Evolutionary conservation across 352 stramenopile species (phyloP).

Genomic region (Pythium rhizo-oryzae): DNA sequence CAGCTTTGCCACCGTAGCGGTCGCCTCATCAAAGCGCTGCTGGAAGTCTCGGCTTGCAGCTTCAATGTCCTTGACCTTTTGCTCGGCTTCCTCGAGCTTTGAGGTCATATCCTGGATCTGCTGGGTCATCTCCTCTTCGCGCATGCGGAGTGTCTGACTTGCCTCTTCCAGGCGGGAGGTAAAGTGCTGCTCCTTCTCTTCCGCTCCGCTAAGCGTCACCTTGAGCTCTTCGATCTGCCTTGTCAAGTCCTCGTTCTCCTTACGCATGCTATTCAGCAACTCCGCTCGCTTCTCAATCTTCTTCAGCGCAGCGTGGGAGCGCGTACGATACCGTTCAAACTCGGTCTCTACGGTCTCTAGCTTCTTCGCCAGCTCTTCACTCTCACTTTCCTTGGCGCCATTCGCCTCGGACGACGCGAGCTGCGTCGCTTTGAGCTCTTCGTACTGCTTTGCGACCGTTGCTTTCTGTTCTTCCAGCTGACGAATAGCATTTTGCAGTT

Average conservation of each 20-base stretch:
- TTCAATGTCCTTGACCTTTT: not conserved
- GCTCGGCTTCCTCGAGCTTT: not conserved
- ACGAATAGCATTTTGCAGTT: not conserved
- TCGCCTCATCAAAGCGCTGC: not conserved
- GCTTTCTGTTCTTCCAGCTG: conserved; percentile 19
- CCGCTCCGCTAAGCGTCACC: not conserved
- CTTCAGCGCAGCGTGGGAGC: conserved; percentile 73
- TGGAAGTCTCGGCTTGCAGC: not conserved
- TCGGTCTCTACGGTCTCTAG: conserved; percentile 44
- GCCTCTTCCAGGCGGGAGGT: conserved; percentile 26
- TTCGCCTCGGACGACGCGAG: conserved; percentile 12
- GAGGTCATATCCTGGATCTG: conserved; percentile 23
- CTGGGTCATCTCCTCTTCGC: conserved; percentile 46
- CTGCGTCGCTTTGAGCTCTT: conserved; percentile 31
- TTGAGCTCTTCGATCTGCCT: not conserved
- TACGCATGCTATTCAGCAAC: conserved; percentile 78
- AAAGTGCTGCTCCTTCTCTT: not conserved
- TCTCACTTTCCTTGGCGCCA: conserved; percentile 26
- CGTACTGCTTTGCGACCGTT: conserved; percentile 26
- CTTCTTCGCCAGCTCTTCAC: conserved; percentile 34
- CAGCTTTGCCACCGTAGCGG: not conserved
- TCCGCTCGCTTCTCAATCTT: conserved; percentile 83
- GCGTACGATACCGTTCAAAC: conserved; percentile 70
- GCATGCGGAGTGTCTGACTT: conserved; percentile 33
- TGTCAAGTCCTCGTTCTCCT: conserved; percentile 59